Percentiles rank a stretch among this genome's conserved stretches.
Evolutionary conservation across 495 filamentous ascomycete genomes (phyloP).

Genomic region (Hypomontagnella monticulosa): DNA sequence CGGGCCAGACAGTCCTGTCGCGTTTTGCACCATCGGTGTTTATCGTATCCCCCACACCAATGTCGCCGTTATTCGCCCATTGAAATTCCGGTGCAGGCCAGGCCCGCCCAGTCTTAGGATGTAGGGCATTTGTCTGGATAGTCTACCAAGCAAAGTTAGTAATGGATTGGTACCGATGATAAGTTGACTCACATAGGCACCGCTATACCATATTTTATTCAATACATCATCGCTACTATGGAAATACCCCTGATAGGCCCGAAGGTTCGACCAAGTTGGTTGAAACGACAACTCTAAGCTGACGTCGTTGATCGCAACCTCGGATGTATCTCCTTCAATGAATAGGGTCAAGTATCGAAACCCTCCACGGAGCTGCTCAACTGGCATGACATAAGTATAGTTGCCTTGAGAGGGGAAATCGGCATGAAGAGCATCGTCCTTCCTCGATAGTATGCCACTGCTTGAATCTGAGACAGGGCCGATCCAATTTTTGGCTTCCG

Average conservation of each 20-base stretch:
- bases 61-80: constrained; percentile 66
- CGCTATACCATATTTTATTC: constrained; percentile 70
- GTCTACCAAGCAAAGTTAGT: constrained; percentile 48
- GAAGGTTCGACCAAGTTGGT: constrained; percentile 71
- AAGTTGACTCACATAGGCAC: constrained; percentile 57
- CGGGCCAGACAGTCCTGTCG: constrained; percentile 67
- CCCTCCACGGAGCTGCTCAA: constrained; percentile 64
- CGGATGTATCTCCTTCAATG: constrained; percentile 50
- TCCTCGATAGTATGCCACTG: constrained; percentile 60
- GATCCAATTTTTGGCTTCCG: constrained; percentile 70
- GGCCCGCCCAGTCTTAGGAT: constrained; percentile 62
- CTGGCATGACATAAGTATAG: constrained; percentile 61
- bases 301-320: constrained; percentile 54
- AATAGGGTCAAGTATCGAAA: constrained; percentile 70
- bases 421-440: constrained; percentile 64
- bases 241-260: constrained; percentile 71
- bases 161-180: background rate
- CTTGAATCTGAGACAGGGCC: constrained; percentile 68
- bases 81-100: constrained; percentile 59
- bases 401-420: constrained; percentile 58
- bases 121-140: constrained; percentile 66
- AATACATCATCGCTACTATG: constrained; percentile 67
- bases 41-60: constrained; percentile 53
- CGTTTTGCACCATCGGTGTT: constrained; percentile 66
- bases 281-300: constrained; percentile 65